These are phyloP conservation scores for Anastatica hierochuntica DNA, from an alignment of 345 rosid genomes.

Conservation along the genomic window DNA sequence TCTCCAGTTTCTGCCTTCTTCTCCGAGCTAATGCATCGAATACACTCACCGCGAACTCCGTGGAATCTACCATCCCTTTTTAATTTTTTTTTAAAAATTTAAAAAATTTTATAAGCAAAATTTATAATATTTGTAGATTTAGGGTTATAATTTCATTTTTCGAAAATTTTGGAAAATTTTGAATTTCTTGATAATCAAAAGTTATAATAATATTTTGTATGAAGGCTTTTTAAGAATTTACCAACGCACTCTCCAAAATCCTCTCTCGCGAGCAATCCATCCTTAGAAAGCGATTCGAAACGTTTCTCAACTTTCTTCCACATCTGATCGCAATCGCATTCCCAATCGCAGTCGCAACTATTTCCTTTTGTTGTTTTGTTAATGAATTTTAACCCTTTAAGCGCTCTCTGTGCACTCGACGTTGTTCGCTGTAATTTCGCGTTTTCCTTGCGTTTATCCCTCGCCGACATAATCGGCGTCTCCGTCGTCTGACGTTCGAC, in stretches of 20 bases:
- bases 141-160: too few species aligned
- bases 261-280: constrained; percentile 68
- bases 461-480: constrained; percentile 24
- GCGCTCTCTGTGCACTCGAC: constrained; percentile 69
- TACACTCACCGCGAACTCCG: constrained; percentile 80
- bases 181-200: too few species aligned
- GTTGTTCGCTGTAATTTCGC: constrained; percentile 57
- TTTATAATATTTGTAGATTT: too few species aligned
- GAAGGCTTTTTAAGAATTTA: constrained; percentile 17
- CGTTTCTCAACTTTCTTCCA: constrained; percentile 67
- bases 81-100: too few species aligned
- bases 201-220: too few species aligned
- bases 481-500: constrained; percentile 14
- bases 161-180: too few species aligned
- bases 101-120: too few species aligned
- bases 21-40: constrained; percentile 73
- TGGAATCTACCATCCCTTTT: constrained; percentile 78
- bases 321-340: constrained; percentile 38
- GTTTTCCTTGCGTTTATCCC: constrained; percentile 47
- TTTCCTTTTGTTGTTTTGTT: constrained; percentile 37
- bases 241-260: constrained; percentile 96
- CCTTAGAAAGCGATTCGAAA: constrained; percentile 44
- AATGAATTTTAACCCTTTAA: constrained; percentile 67
- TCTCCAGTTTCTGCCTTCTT: constrained; percentile 42
- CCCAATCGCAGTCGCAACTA: constrained; percentile 39